A percentile compares a stretch with the other conserved stretches of the same genome.
Evolutionary conservation across 176 grass and related monocot genomes (phyloP).

Genomic region (Carex myosuroides): DNA sequence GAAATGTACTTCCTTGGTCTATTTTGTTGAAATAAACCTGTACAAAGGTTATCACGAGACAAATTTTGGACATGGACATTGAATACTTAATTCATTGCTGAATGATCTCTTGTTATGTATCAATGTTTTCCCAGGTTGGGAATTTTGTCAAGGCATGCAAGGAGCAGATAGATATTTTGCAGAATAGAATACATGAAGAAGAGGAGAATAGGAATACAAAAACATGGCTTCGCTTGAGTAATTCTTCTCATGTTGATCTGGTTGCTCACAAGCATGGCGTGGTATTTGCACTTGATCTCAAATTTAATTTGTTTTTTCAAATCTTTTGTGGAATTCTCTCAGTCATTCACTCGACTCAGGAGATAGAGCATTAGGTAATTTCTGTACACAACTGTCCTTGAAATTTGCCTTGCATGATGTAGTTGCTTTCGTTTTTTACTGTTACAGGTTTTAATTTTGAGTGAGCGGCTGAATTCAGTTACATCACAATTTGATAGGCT

Average conservation of each 20-base stretch:
- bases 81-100: neutral
- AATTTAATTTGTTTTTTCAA: neutral
- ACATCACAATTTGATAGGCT: conserved; percentile 78
- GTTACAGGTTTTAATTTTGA: conserved; percentile 82
- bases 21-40: neutral
- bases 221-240: conserved; percentile 53
- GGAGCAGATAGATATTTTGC: conserved; percentile 92
- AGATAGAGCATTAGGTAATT: neutral
- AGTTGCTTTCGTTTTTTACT: conserved; percentile 15
- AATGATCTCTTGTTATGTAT: conserved; percentile 6
- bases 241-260: conserved; percentile 65
- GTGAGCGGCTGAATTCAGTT: conserved; percentile 72
- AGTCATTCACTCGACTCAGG: neutral
- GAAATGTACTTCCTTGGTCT: neutral
- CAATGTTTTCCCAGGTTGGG: conserved; percentile 42
- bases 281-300: conserved; percentile 53
- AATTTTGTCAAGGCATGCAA: conserved; percentile 93
- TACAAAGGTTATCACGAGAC: neutral
- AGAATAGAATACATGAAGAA: conserved; percentile 78
- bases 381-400: neutral
- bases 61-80: neutral
- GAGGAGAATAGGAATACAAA: conserved; percentile 44
- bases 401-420: neutral
- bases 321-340: neutral
- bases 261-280: conserved; percentile 96